These are phyloP conservation scores for Lumnitzera racemosa DNA, from an alignment of 345 rosid genomes.

Conservation along the genomic window DNA sequence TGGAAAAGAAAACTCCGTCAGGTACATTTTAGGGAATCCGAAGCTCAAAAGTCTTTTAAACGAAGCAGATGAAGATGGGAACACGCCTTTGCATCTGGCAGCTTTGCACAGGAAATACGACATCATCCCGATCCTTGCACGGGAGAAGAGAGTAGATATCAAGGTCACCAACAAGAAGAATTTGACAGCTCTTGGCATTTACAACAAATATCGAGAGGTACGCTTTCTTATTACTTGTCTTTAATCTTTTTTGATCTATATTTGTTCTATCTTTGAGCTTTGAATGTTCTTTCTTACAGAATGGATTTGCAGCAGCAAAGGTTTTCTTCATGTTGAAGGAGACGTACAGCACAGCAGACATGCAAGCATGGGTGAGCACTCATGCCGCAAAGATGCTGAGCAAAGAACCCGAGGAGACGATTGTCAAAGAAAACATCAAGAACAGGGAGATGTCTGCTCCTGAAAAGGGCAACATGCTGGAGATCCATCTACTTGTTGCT, in stretches of 20 bases:
- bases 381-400: conserved; percentile 11
- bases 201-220: conserved; percentile 12
- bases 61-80: conserved; percentile 18
- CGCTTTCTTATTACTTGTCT: neutral
- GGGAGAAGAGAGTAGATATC: conserved; percentile 2
- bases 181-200: conserved; percentile 14
- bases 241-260: neutral
- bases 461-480: conserved; percentile 7
- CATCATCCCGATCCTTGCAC: conserved; percentile 8
- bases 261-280: too few species aligned
- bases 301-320: conserved; percentile 20
- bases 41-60: conserved; percentile 10
- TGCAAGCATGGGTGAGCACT: conserved; percentile 15
- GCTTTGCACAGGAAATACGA: conserved; percentile 4
- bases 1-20: conserved; percentile 7
- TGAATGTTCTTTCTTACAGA: neutral
- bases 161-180: conserved; percentile 9
- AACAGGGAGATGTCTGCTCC: neutral
- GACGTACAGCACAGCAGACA: conserved; percentile 11
- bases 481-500: conserved; percentile 18
- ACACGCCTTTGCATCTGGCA: conserved; percentile 31
- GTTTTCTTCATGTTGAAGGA: conserved; percentile 19
- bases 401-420: conserved; percentile 2
- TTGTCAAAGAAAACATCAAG: neutral
- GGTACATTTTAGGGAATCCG: conserved; percentile 5